A percentile compares a stretch with the other conserved stretches of the same genome.
phyloP scores from a whole-genome alignment of 2,329 filamentous ascomycete genomes.

The Exophiala aquamarina region DNA sequence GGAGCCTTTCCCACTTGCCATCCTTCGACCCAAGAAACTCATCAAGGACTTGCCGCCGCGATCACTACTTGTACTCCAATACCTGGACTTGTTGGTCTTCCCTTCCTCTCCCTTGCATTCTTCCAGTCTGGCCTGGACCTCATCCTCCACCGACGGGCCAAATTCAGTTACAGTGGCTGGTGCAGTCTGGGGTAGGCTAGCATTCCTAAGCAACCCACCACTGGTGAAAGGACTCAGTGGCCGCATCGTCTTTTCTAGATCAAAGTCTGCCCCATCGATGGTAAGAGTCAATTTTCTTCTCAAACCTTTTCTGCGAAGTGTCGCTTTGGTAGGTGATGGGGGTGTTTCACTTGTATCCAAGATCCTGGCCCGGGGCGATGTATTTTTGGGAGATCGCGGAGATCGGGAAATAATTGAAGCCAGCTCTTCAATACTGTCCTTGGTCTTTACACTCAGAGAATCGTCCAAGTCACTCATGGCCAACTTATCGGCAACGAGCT shows the following conservation, averaged over 20 bases:
- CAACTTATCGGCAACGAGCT: not conserved
- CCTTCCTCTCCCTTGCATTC: not conserved
- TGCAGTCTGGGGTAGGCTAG: conserved; percentile 12
- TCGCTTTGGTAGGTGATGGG: conserved; percentile 14
- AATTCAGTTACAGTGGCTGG: conserved; percentile 23
- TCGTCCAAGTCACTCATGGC: conserved; percentile 14
- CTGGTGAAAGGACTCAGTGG: conserved; percentile 27
- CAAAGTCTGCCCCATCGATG: conserved; percentile 18
- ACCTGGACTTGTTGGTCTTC: conserved; percentile 3
- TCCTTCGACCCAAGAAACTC: conserved; percentile 21
- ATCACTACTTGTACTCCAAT: conserved; percentile 19
- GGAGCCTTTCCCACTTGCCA: conserved; percentile 9
- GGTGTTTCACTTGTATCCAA: conserved; percentile 8
- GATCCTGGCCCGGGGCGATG: not conserved
- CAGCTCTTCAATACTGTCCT: conserved; percentile 25
- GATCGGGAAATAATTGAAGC: conserved; percentile 18
- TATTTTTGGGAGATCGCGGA: not conserved
- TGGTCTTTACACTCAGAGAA: conserved; percentile 21
- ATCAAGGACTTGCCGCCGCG: conserved; percentile 21
- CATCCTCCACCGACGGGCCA: conserved; percentile 21
- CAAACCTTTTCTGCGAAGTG: conserved; percentile 13
- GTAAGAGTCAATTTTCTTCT: conserved; percentile 23
- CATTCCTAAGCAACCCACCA: conserved; percentile 25
- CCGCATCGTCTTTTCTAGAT: conserved; percentile 14
- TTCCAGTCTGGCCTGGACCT: conserved; percentile 5